Evolutionary conservation across 495 filamentous ascomycete species (phyloP).

Genomic region (Penicillium silybi): DNA sequence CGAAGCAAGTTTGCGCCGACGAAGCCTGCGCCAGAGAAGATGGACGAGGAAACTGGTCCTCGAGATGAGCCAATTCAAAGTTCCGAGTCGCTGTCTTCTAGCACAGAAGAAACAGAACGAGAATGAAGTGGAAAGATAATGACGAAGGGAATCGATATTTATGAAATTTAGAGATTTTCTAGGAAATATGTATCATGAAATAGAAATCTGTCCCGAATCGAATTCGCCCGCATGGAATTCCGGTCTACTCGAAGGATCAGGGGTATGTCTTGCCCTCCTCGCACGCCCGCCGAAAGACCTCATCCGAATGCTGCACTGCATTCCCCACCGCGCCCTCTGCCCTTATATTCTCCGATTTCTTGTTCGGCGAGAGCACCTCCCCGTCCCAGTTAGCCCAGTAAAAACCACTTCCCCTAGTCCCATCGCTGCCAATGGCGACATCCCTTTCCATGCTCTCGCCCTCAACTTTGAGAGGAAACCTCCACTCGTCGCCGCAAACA

Average conservation of each 20-base stretch:
- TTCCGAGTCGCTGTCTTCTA: neutral
- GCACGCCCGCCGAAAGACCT: neutral
- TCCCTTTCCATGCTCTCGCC: neutral
- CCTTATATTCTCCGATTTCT: neutral
- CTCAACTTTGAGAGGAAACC: neutral
- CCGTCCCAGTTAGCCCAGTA: neutral
- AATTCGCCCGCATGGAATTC: neutral
- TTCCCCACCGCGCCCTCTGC: neutral
- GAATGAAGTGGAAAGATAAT: neutral
- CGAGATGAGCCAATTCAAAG: neutral
- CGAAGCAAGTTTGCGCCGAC: conserved; percentile 35
- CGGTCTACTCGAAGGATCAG: neutral
- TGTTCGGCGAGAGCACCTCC: neutral
- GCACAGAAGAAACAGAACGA: neutral
- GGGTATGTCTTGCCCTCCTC: neutral
- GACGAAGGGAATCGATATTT: no score
- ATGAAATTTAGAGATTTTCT: neutral
- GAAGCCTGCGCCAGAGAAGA: neutral
- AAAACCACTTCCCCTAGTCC: neutral
- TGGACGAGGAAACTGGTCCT: conserved; percentile 1
- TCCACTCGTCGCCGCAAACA: neutral
- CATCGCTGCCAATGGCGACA: neutral
- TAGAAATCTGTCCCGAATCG: no score
- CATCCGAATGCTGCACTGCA: neutral
- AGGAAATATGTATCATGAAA: neutral